These are phyloP conservation scores for Suaeda aralocaspica DNA, from an alignment of 148 eudicot genomes.

Conservation along the genomic window DNA sequence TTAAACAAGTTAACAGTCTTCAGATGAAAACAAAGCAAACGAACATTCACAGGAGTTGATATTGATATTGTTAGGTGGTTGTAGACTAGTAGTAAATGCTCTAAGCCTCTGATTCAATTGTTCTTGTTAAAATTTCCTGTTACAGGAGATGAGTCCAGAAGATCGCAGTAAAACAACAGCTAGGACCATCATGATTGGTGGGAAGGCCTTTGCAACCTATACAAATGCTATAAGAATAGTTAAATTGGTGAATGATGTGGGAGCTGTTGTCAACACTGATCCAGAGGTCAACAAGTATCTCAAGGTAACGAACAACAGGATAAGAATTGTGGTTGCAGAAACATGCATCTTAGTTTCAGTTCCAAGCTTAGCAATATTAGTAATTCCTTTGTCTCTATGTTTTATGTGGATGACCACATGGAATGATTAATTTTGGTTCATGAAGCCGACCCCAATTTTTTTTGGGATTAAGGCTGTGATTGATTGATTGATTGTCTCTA, in stretches of 20 bases:
- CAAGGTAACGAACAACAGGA: conserved; percentile 51
- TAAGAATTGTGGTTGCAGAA: neutral
- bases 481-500: too few species aligned
- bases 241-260: conserved; percentile 89
- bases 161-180: conserved; percentile 70
- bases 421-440: too few species aligned
- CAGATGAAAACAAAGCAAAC: neutral
- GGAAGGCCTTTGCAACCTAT: conserved; percentile 96
- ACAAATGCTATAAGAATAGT: conserved; percentile 96
- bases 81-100: neutral
- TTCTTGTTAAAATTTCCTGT: conserved; percentile 3
- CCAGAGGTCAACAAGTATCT: conserved; percentile 82
- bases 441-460: too few species aligned
- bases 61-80: neutral
- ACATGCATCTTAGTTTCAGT: neutral
- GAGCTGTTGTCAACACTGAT: conserved; percentile 86
- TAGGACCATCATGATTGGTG: conserved; percentile 95
- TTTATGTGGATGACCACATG: too few species aligned
- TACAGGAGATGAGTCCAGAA: conserved; percentile 89
- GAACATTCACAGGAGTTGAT: neutral
- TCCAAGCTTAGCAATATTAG: neutral
- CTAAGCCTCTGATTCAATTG: neutral
- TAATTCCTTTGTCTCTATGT: neutral
- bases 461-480: too few species aligned
- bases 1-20: neutral